phyloP scores from a whole-genome alignment of 345 rosid genomes.

The Clausena lansium region DNA sequence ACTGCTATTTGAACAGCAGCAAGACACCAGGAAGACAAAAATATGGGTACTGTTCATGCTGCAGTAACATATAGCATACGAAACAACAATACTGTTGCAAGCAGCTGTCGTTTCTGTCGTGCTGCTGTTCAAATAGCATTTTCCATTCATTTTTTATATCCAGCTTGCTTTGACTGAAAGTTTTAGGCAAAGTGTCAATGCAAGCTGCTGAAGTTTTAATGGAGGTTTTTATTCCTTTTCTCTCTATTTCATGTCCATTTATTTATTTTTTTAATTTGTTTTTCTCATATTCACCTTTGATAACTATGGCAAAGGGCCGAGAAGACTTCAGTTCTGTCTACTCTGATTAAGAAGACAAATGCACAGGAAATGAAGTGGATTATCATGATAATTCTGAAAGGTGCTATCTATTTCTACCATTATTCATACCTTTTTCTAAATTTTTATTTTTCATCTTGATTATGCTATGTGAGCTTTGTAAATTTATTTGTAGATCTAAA shows the following conservation, averaged over 20 bases:
- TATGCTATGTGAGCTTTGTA: conserved; percentile 12
- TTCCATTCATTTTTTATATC: too few relatives aligned
- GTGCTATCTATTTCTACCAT: conserved; percentile 22
- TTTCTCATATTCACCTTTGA: conserved; percentile 1
- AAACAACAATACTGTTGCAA: too few relatives aligned
- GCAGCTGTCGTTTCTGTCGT: too few relatives aligned
- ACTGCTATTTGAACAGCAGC: too few relatives aligned
- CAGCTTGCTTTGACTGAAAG: neutral
- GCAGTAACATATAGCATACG: too few relatives aligned
- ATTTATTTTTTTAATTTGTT: neutral
- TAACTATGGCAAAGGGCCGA: conserved; percentile 46
- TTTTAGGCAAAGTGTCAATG: neutral
- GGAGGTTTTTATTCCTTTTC: neutral
- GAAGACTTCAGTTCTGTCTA: conserved; percentile 62
- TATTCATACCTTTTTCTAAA: neutral
- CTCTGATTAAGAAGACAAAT: conserved; percentile 85
- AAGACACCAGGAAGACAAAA: too few relatives aligned
- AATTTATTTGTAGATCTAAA: conserved; percentile 64
- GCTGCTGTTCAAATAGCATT: too few relatives aligned
- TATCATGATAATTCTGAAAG: conserved; percentile 89
- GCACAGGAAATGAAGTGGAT: conserved; percentile 98
- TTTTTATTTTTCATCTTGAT: neutral
- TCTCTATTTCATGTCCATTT: neutral
- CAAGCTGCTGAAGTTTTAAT: neutral
- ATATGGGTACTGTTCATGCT: too few relatives aligned